A percentile compares a stretch with the other conserved stretches of the same genome.
Evolutionary conservation across 805 yeast genomes (phyloP).

Genomic region (Kodamaea restingae): DNA sequence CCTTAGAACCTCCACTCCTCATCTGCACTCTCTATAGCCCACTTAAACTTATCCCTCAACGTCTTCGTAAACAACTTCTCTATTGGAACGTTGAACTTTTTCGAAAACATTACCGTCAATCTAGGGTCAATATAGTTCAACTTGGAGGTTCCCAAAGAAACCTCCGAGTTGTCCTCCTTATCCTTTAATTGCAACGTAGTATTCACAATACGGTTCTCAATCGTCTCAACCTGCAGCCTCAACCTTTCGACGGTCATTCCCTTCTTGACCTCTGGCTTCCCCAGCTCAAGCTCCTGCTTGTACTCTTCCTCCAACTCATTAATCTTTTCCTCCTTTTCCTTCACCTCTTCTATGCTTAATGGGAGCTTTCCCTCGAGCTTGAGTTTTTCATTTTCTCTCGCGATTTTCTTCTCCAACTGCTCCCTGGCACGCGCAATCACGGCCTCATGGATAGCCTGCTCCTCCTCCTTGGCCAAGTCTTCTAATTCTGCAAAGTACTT

Average conservation of each 20-base stretch:
- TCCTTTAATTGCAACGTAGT: slow-evolving; percentile 77
- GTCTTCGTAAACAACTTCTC: slow-evolving; percentile 91
- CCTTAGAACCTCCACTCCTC: slow-evolving; percentile 78
- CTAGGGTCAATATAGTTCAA: slow-evolving; percentile 95
- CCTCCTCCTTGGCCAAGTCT: slow-evolving; percentile 63
- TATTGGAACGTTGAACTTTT: slow-evolving; percentile 81
- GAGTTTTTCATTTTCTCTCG: slow-evolving; percentile 73
- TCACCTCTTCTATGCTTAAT: slow-evolving; percentile 52
- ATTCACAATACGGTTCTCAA: slow-evolving; percentile 66
- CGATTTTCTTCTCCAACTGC: slow-evolving; percentile 59
- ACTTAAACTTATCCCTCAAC: slow-evolving; percentile 82
- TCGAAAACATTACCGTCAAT: slow-evolving; percentile 81
- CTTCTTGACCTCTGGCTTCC: slow-evolving; percentile 52
- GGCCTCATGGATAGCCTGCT: slow-evolving; percentile 51
- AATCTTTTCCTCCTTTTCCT: slow-evolving; percentile 54
- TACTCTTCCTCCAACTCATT: slow-evolving; percentile 50
- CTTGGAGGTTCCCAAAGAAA: slow-evolving; percentile 89
- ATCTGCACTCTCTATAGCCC: slow-evolving; percentile 94
- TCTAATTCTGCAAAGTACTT: slow-evolving; percentile 65
- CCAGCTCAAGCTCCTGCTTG: slow-evolving; percentile 54
- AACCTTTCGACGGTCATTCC: slow-evolving; percentile 63
- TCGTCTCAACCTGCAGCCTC: slow-evolving; percentile 61
- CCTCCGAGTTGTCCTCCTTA: slow-evolving; percentile 91
- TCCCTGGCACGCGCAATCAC: slow-evolving; percentile 65
- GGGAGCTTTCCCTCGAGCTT: slow-evolving; percentile 52